Evolutionary conservation across 78 protist genomes (phyloP).

Genomic region (Capsaspora owczarzaki): DNA sequence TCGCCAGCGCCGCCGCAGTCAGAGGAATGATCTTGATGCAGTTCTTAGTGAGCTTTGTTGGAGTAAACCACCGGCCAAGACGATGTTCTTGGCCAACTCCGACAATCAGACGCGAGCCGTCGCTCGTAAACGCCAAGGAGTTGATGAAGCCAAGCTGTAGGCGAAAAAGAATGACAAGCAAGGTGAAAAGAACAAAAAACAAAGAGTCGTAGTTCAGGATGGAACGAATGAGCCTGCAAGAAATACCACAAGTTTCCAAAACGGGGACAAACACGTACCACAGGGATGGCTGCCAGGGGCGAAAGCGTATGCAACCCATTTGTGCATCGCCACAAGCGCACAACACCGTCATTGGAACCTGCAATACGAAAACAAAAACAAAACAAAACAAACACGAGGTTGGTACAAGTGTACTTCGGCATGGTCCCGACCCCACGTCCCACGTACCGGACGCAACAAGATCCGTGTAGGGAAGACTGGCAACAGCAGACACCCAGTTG

Average conservation of each 20-base stretch:
- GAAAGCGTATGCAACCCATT: background rate
- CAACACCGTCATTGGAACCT: slow-evolving; percentile 17
- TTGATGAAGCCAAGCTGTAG: slow-evolving; percentile 19
- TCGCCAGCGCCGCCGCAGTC: too few species aligned
- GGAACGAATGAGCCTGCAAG: too few species aligned
- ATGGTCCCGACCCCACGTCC: too few species aligned
- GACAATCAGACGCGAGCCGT: background rate
- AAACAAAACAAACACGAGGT: background rate
- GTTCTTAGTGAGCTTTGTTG: background rate
- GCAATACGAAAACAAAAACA: background rate
- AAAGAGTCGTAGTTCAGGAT: too few species aligned
- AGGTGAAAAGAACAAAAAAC: too few species aligned
- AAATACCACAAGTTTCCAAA: too few species aligned
- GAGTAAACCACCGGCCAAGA: slow-evolving; percentile 28
- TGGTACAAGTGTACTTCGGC: slow-evolving; percentile 5
- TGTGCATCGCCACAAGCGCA: slow-evolving; percentile 10
- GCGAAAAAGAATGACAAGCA: too few species aligned
- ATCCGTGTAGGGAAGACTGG: background rate
- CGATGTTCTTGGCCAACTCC: slow-evolving; percentile 28
- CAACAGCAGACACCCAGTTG: background rate
- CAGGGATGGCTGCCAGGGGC: too few species aligned
- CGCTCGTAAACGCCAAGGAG: background rate
- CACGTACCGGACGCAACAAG: background rate
- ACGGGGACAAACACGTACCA: too few species aligned
- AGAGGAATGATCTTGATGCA: background rate